Evolutionary conservation across 2,329 filamentous ascomycete genomes (phyloP), one percentile per base, ranked within the genome.

Genomic region (Stemphylium beticola): DNA sequence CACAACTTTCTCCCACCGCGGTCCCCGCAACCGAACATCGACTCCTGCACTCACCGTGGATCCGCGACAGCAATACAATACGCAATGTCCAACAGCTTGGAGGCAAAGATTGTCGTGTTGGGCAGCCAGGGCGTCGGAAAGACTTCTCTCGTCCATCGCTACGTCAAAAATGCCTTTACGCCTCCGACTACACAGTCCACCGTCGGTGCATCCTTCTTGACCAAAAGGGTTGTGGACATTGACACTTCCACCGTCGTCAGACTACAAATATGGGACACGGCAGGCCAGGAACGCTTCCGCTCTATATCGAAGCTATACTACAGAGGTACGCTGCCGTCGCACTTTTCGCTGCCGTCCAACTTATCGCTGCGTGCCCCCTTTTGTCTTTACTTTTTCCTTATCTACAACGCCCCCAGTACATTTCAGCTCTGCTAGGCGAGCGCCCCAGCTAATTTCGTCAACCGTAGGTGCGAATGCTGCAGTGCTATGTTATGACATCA

Each of bases 181-280:
- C 87, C 87, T 6, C 77, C 77, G 14, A 75, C 75, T 20, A 79
- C 78, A 12, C 77, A 78, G 52, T 79, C 78, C 8, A 82, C 80
- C 12, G 76, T 82, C 57, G 80, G 80, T 59, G 80, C 80, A 68
- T 79, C 80, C 22, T 82, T 83, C 59, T 76, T 92, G 39, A 87
- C 90, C 24, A 85, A 89, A 57, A 78, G 91, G 37, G 83, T 89
- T 14, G 73, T 80, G 46, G 93, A 97, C 76, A 86, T 85, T 58
- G 91, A 96, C 73, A 91, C 89, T 18, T 91, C 93, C 67, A 95
- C 92, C 1, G 83, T 90, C 20, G 92, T 97, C 32, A 87, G 93
- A n/a, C 82, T 97, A 33, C 93, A 97, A 72, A 96, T 97, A 64
- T 97, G 93, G 93, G 93, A 97, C 73, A 97, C 93, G 31, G 92